Conservation (phyloP, 1,139 yeast species). For the Nadsonia starkeyi-henricii region DNA sequence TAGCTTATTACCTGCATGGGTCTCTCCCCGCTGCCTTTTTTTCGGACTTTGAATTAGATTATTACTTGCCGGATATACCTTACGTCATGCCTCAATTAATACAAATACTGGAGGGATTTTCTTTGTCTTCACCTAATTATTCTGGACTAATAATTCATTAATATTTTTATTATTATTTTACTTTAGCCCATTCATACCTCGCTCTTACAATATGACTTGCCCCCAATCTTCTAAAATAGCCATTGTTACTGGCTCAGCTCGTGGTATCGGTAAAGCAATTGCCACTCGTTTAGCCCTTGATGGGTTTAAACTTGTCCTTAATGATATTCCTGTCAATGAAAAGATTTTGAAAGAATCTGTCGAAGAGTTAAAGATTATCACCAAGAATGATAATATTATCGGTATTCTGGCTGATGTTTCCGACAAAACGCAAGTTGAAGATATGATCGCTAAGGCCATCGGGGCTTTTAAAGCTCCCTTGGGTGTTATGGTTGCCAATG, state of each 20-base stretch:
- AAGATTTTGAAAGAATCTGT: neutral
- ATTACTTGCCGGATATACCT: too few relatives aligned
- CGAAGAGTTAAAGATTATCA: neutral
- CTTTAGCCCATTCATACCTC: neutral
- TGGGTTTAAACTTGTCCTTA: neutral
- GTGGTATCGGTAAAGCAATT: neutral
- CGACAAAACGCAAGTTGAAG: constrained; percentile 14
- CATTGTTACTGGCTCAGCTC: neutral
- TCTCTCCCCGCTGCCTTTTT: too few relatives aligned
- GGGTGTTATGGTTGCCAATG: constrained; percentile 23
- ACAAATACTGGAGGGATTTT: too few relatives aligned
- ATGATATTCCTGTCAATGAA: neutral
- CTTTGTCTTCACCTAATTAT: too few relatives aligned
- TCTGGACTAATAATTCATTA: too few relatives aligned
- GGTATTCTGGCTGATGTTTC: constrained; percentile 15
- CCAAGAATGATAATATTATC: neutral
- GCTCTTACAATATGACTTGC: neutral
- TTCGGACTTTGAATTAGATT: too few relatives aligned
- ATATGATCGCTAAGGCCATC: constrained; percentile 18
- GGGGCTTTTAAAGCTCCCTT: constrained; percentile 17
- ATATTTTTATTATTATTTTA: too few relatives aligned
- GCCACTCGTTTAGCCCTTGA: neutral
- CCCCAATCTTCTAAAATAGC: neutral
- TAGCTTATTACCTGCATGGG: too few relatives aligned
- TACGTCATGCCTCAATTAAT: too few relatives aligned